A percentile compares a stretch with the other conserved stretches of the same genome.
phyloP scores from a whole-genome alignment of 352 stramenopile species.

The Phytophthora citrophthora region DNA sequence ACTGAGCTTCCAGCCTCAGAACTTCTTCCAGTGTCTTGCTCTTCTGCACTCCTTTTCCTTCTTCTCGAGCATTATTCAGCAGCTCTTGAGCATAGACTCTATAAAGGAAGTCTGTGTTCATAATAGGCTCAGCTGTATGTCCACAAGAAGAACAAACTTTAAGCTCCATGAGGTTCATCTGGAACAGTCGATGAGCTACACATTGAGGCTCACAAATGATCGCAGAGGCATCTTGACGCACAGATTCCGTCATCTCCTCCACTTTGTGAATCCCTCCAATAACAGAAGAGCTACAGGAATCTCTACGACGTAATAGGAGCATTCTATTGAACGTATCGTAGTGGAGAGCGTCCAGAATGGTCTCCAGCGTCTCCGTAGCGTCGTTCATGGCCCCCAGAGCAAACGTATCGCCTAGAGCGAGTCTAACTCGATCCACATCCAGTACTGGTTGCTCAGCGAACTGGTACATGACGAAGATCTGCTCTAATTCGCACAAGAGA shows the following conservation, averaged over 20 bases:
- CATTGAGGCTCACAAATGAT: constrained; percentile 85
- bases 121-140: constrained; percentile 73
- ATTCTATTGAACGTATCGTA: constrained; percentile 83
- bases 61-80: constrained; percentile 29
- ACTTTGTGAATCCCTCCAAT: constrained; percentile 15
- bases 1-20: constrained; percentile 59
- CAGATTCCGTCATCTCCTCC: constrained; percentile 57
- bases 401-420: constrained; percentile 70
- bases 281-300: neutral
- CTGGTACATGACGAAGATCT: constrained; percentile 88
- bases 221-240: constrained; percentile 60
- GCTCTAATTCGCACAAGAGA: constrained; percentile 85
- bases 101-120: constrained; percentile 89
- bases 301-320: constrained; percentile 51
- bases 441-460: constrained; percentile 80
- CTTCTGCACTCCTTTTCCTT: constrained; percentile 14
- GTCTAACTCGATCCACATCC: constrained; percentile 74
- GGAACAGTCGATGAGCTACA: constrained; percentile 82
- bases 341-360: constrained; percentile 80
- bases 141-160: constrained; percentile 64
- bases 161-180: constrained; percentile 90
- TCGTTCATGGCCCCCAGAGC: constrained; percentile 86
- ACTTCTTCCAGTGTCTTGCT: constrained; percentile 63
- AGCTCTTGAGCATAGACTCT: constrained; percentile 82
- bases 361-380: constrained; percentile 84